A percentile compares a stretch with the other conserved stretches of the same genome.
These are phyloP conservation scores for Phoma sp. DNA, from an alignment of 2,329 filamentous ascomycete genomes.

Conservation along the genomic window DNA sequence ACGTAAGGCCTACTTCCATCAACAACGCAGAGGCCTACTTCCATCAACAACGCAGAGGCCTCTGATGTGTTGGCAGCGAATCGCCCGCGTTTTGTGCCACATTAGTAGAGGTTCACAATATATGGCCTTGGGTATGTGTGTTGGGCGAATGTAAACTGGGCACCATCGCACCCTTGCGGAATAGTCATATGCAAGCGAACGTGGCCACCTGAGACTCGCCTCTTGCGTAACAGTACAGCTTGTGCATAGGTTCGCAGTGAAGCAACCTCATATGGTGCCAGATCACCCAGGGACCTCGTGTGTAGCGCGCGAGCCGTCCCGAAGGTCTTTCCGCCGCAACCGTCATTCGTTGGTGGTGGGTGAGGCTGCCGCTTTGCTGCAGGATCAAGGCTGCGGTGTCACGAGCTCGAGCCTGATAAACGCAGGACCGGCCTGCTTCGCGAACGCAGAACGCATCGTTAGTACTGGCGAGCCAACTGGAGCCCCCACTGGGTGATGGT, in stretches of 20 bases:
- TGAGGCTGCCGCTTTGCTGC: constrained; percentile 26
- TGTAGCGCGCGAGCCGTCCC: constrained; percentile 46
- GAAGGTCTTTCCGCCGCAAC: constrained; percentile 25
- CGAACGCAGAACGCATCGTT: background rate
- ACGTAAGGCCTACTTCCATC: constrained; percentile 36
- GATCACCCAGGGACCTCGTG: constrained; percentile 40
- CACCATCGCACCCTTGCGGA: constrained; percentile 45
- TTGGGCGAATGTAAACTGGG: constrained; percentile 49
- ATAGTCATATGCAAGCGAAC: constrained; percentile 48
- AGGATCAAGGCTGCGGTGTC: constrained; percentile 26
- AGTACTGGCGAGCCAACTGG: constrained; percentile 1
- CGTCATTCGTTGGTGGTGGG: constrained; percentile 12
- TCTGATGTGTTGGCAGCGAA: constrained; percentile 51
- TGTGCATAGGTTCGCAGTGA: constrained; percentile 45
- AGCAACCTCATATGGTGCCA: constrained; percentile 44
- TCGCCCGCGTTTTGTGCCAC: constrained; percentile 45
- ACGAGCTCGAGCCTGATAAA: constrained; percentile 13
- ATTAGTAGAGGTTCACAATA: constrained; percentile 48
- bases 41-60: constrained; percentile 38
- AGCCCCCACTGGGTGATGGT: background rate
- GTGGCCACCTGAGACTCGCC: constrained; percentile 48
- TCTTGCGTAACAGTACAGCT: constrained; percentile 34
- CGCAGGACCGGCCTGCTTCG: constrained; percentile 17
- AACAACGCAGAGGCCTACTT: constrained; percentile 38
- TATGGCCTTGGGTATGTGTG: constrained; percentile 44